Conservation (phyloP, 306 rosid species). For the Lathyrus oleraceus region DNA sequence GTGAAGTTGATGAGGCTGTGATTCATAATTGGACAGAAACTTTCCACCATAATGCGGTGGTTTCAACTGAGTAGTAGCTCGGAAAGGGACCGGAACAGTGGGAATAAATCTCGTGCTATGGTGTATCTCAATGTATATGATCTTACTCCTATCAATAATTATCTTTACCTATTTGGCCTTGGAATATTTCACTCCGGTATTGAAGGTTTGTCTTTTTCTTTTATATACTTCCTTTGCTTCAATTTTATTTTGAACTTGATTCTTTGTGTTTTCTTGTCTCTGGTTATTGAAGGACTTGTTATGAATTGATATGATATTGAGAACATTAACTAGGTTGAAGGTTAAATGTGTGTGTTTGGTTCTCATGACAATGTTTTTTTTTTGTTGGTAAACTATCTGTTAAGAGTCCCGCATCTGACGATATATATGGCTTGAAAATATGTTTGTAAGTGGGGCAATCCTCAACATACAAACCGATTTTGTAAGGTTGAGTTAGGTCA, state of each 20-base stretch:
- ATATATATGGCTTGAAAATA: no score
- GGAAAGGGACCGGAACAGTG: slow-evolving; percentile 45
- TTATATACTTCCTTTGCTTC: not conserved
- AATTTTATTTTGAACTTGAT: no score
- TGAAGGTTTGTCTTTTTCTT: slow-evolving; percentile 52
- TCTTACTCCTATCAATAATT: slow-evolving; percentile 82
- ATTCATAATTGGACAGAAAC: not conserved
- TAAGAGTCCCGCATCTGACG: no score
- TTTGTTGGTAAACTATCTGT: no score
- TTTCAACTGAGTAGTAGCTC: slow-evolving; percentile 58
- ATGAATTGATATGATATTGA: not conserved
- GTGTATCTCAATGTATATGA: slow-evolving; percentile 93
- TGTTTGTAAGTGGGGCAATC: no score
- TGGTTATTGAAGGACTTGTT: no score
- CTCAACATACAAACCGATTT: no score
- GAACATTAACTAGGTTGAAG: slow-evolving; percentile 9
- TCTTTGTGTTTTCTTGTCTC: slow-evolving; percentile 12
- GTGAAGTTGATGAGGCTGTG: not conserved
- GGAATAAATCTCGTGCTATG: slow-evolving; percentile 35
- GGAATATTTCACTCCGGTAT: slow-evolving; percentile 95
- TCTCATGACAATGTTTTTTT: no score
- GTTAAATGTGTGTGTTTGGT: not conserved
- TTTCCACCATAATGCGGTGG: slow-evolving; percentile 61
- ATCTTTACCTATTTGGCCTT: slow-evolving; percentile 75
- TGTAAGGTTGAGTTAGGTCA: no score